Evolutionary conservation across 2,329 filamentous ascomycete species (phyloP).

Genomic region (Sporothrix pallida): DNA sequence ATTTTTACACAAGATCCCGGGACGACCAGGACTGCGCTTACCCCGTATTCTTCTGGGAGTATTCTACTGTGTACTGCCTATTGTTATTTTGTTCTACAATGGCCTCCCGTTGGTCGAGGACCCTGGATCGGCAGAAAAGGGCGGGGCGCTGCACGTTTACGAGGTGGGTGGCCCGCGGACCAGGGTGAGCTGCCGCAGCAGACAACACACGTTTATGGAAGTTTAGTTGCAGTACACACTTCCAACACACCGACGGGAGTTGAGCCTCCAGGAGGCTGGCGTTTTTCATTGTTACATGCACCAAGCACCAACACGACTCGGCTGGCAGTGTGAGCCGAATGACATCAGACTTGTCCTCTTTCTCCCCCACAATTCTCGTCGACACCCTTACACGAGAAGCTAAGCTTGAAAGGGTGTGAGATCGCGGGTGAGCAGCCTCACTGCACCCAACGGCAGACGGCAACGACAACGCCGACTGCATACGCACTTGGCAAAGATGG

Average conservation of each 20-base stretch:
- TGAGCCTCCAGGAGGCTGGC: background rate
- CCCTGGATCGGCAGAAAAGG: conserved; percentile 19
- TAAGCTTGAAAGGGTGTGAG: conserved; percentile 1
- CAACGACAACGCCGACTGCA: background rate
- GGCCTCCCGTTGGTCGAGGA: background rate
- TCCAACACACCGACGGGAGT: background rate
- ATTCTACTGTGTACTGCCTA: background rate
- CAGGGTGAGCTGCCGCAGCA: conserved; percentile 1
- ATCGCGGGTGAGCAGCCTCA: background rate
- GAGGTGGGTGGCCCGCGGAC: conserved; percentile 2
- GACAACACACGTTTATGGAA: background rate
- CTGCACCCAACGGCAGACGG: background rate
- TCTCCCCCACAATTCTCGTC: background rate
- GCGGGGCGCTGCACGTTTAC: conserved; percentile 19
- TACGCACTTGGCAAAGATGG: background rate
- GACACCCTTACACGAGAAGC: background rate
- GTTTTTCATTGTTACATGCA: conserved; percentile 1
- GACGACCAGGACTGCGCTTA: conserved; percentile 7
- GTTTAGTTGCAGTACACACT: no score
- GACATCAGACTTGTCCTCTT: background rate
- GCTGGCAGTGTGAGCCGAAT: background rate
- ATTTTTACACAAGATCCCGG: background rate
- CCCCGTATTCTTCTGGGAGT: conserved; percentile 1
- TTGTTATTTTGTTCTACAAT: background rate
- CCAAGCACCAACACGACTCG: conserved; percentile 11